Evolutionary conservation across 257 asterid genomes (phyloP), one percentile per base, ranked within the genome.

Genomic region (Solanum chiquidenum): DNA sequence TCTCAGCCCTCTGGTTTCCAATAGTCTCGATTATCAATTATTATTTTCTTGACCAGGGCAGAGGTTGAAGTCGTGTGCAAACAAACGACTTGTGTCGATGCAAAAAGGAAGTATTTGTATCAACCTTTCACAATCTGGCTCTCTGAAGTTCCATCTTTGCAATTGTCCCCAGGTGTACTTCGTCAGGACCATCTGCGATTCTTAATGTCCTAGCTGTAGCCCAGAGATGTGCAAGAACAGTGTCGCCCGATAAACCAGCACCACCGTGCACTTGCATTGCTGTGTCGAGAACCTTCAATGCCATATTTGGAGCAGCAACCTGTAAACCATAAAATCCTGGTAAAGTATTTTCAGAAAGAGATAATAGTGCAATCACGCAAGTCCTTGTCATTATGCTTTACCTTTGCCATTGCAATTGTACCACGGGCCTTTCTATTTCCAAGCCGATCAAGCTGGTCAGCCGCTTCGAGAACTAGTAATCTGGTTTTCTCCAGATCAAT

Each of bases 261-360:
- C 96, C 98, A 4, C 99, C 98, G 12, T 95, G 98, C 87, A 95
- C 98, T 93, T 97, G 99, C 95, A 97, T 97, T 12, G 98, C 98
- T 92, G 87, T 94, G 90, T 97, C 98, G 29, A 97, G 95, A 86
- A 95, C 98, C 92, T 90, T 93, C 90, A 95, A 87, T 25, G 98
- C 98, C 99, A 95, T 95, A 85, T 91, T 92, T 7, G 99, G 99
- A 76, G 99, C 93, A 20, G 98, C 99, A n/a, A 97, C 96, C 98
- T 97, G 91, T 82, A 14, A 25, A 80, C 66, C 85, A 44, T 14
- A 79, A 27, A 80, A 46, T 80, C 38, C 18, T 46, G 29, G 27
- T 80, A 16, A 46, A 80, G 27, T 46, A 27, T 46, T 46, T 29
- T 73, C 18, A 23, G 27, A 29, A 80, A 10, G 40, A 16, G 38